A percentile compares a stretch with the other conserved stretches of the same genome.
phyloP scores from a whole-genome alignment of 495 filamentous ascomycete species.

The Umbilicaria muhlenbergii region DNA sequence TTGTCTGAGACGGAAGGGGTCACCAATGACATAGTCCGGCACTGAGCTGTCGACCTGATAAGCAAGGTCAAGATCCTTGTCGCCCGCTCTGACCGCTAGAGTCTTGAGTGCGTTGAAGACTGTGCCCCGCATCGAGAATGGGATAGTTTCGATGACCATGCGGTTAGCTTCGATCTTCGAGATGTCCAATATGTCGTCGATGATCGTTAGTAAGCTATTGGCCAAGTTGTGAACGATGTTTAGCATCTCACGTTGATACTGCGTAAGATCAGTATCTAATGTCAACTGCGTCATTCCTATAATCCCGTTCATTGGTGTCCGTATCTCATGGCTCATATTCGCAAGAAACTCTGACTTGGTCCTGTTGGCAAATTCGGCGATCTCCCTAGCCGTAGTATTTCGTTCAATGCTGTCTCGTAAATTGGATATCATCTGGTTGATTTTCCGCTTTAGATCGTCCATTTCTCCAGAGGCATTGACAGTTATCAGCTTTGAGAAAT shows the following conservation, averaged over 20 bases:
- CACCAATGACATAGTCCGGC: constrained; percentile 90
- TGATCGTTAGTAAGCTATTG: constrained; percentile 94
- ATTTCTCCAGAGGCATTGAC: constrained; percentile 97
- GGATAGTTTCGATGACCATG: constrained; percentile 99
- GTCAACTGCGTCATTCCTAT: constrained; percentile 96
- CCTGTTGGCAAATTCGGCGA: constrained; percentile 91
- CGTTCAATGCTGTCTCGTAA: constrained; percentile 91
- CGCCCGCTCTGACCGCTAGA: constrained; percentile 90
- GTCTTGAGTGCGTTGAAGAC: constrained; percentile 98
- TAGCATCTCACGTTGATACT: constrained; percentile 94
- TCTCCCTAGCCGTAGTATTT: constrained; percentile 93
- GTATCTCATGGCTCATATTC: constrained; percentile 99
- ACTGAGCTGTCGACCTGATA: constrained; percentile 91
- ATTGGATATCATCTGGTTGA: constrained; percentile 98
- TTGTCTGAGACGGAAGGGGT: constrained; percentile 91
- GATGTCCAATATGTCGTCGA: constrained; percentile 97
- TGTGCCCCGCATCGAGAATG: constrained; percentile 85
- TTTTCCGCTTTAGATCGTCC: constrained; percentile 98
- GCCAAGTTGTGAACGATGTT: constrained; percentile 97
- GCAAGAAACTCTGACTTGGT: constrained; percentile 98
- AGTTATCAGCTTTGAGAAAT: constrained; percentile 95
- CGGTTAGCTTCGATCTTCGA: constrained; percentile 98
- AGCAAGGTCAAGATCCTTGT: constrained; percentile 84
- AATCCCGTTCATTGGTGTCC: constrained; percentile 83
- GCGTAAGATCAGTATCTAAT: constrained; percentile 76